Evolutionary conservation across 306 rosid genomes (phyloP), one percentile per base, ranked within the genome.

Genomic region (Arachis hypogaea): DNA sequence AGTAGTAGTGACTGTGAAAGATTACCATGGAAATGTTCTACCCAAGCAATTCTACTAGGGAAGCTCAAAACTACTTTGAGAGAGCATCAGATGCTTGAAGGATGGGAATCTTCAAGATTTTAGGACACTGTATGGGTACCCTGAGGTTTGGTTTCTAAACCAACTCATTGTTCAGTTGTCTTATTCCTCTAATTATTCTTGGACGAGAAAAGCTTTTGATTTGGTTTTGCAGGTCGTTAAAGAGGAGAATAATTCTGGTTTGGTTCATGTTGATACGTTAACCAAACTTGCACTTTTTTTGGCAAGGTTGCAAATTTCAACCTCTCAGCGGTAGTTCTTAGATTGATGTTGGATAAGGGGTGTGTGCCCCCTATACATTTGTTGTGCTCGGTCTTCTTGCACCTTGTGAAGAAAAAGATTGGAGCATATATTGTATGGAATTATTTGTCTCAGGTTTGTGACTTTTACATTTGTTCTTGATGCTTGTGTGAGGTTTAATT

Each of bases 21-120:
- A 82, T 69, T 93, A 45, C 42, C 86, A 60, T 93, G 97, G 96
- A 97, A 80, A 81, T 91, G 86, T 83, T 93, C 97, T 29, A 84
- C 91, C 66, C 73, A 51, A 72, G 78, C 69, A 11, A 77, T 80
- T 64, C 58, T 93, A 63, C 55, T 81, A 85, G 75, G 68, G 63
- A 91, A 85, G 83, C 85, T 93, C 4, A 73, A 88, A 82, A 38
- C 4, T 54, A 77, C 91, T 59, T 79, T 91, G 86, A 86, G 85
- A 72, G 78, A 76, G 69, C 82, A 74, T 46, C 83, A 80, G 77
- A 71, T 84, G 14, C 77, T 72, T 60, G 97, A 91, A 71, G 92
- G 92, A 11, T 89, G 93, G 92, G 88, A 82, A n/a, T 81, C 74
- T 89, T 80, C 73, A 58, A 40, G 90, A 89, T 85, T 91, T 86